A percentile compares a stretch with the other conserved stretches of the same genome.
These are phyloP conservation scores for Yamadazyma pseudoaaseri DNA, from an alignment of 1,139 yeast genomes.

Conservation along the genomic window DNA sequence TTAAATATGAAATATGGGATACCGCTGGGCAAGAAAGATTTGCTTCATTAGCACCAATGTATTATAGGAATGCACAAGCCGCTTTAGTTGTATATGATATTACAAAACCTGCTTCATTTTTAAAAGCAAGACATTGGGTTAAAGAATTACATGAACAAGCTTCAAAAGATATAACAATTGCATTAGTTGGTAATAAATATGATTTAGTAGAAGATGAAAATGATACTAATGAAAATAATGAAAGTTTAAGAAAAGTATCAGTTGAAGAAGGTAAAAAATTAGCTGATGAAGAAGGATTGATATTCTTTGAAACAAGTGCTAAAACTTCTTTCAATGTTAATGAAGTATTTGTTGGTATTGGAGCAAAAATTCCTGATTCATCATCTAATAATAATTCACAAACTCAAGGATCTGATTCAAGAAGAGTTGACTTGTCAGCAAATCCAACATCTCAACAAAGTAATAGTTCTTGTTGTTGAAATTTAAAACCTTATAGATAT, in stretches of 20 bases:
- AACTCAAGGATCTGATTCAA: slow-evolving; percentile 16
- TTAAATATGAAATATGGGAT: slow-evolving; percentile 98
- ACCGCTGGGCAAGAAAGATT: slow-evolving; percentile 98
- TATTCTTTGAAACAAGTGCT: slow-evolving; percentile 93
- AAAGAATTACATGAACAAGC: slow-evolving; percentile 96
- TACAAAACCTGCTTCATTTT: slow-evolving; percentile 95
- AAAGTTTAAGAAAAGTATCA: slow-evolving; percentile 69
- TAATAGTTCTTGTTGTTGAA: slow-evolving; percentile 11
- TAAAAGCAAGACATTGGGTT: slow-evolving; percentile 99
- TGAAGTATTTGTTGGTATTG: slow-evolving; percentile 80
- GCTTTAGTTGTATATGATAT: slow-evolving; percentile 95
- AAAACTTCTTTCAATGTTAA: slow-evolving; percentile 83
- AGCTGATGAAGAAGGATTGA: slow-evolving; percentile 68
- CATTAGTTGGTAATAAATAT: slow-evolving; percentile 88
- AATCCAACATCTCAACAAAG: slow-evolving; percentile 7
- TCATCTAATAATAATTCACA: slow-evolving; percentile 4
- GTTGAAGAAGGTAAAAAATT: slow-evolving; percentile 80
- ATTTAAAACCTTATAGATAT: background rate
- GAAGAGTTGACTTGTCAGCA: slow-evolving; percentile 27
- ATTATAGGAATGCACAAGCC: slow-evolving; percentile 97
- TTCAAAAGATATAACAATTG: slow-evolving; percentile 83
- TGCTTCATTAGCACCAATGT: slow-evolving; percentile 96
- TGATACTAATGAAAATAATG: slow-evolving; percentile 21
- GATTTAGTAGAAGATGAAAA: slow-evolving; percentile 55
- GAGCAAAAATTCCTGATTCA: slow-evolving; percentile 69